Conservation (phyloP, 108 stramenopile genomes). For the Hondaea fermentalgiana region DNA sequence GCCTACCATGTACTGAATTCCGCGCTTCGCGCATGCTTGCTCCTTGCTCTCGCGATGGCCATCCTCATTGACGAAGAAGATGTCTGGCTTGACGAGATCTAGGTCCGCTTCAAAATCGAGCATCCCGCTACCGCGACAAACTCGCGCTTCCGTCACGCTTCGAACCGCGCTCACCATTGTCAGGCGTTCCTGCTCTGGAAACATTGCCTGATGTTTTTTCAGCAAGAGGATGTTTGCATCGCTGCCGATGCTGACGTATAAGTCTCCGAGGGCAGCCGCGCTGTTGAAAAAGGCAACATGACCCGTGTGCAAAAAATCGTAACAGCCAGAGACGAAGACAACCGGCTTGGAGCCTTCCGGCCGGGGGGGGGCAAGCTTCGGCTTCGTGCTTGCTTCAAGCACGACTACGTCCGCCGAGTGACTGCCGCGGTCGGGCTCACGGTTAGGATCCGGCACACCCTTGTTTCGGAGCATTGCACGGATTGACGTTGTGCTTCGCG, state of each 20-base stretch:
- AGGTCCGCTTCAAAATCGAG: slow-evolving; percentile 1
- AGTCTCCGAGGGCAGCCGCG: not conserved
- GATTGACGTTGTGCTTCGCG: not conserved
- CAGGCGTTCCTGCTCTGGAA: not conserved
- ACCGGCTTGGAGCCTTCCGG: not conserved
- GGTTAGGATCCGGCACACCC: not conserved
- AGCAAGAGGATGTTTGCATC: not conserved
- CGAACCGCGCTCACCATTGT: not conserved
- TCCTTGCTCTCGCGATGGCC: not conserved
- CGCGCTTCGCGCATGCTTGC: not conserved
- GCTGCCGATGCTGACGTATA: slow-evolving; percentile 16
- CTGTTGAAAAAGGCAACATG: slow-evolving; percentile 17
- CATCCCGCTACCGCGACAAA: slow-evolving; percentile 1
- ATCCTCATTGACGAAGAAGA: slow-evolving; percentile 4
- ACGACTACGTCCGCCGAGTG: not conserved
- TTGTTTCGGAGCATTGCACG: not conserved
- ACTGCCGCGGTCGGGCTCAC: not conserved
- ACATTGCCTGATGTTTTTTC: not conserved
- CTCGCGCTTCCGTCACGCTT: not conserved
- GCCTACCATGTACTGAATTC: not conserved
- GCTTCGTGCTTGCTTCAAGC: not conserved
- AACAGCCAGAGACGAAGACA: slow-evolving; percentile 23
- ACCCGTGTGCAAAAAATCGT: slow-evolving; percentile 21
- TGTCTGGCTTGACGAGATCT: not conserved
- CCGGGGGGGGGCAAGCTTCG: not conserved